phyloP scores from a whole-genome alignment of 1,139 yeast genomes.

The Debaryomyces coudertii region DNA sequence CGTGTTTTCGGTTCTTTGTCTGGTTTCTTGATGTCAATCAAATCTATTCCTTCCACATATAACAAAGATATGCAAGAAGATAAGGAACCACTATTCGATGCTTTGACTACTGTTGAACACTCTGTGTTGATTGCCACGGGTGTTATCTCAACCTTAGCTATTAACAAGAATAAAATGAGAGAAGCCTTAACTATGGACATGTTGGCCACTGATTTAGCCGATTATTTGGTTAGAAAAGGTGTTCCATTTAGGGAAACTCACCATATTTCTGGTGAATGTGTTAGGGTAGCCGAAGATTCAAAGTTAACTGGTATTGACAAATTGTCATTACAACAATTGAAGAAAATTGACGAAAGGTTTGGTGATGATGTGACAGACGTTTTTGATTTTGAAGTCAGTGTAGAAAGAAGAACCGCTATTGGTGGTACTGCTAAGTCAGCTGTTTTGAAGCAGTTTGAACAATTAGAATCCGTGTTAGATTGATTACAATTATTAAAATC shows the following conservation, averaged over 20 bases:
- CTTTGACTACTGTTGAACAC: constrained; percentile 87
- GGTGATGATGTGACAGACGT: constrained; percentile 78
- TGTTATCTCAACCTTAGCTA: constrained; percentile 80
- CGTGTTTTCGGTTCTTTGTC: constrained; percentile 94
- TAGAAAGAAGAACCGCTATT: constrained; percentile 92
- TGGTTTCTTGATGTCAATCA: constrained; percentile 94
- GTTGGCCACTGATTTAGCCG: constrained; percentile 98
- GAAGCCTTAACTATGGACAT: constrained; percentile 95
- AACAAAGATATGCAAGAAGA: constrained; percentile 99
- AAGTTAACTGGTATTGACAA: constrained; percentile 80
- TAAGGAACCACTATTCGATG: constrained; percentile 95
- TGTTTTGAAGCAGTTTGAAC: constrained; percentile 70
- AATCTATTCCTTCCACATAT: constrained; percentile 95
- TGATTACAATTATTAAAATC: constrained; percentile 1
- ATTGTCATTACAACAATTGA: constrained; percentile 73
- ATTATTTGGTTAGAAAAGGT: constrained; percentile 93
- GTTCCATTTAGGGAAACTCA: constrained; percentile 99
- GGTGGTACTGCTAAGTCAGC: constrained; percentile 97
- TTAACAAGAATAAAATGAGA: constrained; percentile 75
- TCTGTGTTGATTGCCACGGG: constrained; percentile 95
- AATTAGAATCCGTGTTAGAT: constrained; percentile 36
- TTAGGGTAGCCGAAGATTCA: constrained; percentile 80
- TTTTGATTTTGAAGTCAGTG: constrained; percentile 89
- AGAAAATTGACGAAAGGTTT: constrained; percentile 78
- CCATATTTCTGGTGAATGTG: constrained; percentile 98